phyloP scores from a whole-genome alignment of 1,139 yeast species.

The Suhomyces atakaporum region DNA sequence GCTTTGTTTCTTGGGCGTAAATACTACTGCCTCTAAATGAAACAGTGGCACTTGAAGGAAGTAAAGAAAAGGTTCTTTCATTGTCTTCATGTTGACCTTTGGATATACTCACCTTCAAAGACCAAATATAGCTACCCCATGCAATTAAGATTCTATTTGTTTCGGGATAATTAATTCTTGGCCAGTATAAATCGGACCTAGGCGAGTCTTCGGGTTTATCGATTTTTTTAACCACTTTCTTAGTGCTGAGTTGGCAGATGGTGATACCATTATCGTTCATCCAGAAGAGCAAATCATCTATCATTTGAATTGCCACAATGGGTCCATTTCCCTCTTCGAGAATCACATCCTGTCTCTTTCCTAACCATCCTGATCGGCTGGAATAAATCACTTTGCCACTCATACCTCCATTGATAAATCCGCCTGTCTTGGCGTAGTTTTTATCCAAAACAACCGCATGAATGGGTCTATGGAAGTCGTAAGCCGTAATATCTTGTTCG shows the following conservation, averaged over 20 bases:
- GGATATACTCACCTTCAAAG: constrained; percentile 51
- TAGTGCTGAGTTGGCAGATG: constrained; percentile 52
- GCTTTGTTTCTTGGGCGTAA: constrained; percentile 48
- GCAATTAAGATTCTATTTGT: constrained; percentile 71
- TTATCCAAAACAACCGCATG: constrained; percentile 83
- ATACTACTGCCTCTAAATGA: constrained; percentile 48
- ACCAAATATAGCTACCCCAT: constrained; percentile 84
- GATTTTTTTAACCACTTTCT: constrained; percentile 49
- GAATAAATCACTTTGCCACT: constrained; percentile 80
- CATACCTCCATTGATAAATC: constrained; percentile 87
- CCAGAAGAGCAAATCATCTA: constrained; percentile 75
- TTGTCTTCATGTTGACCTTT: constrained; percentile 3
- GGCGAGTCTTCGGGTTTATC: constrained; percentile 62
- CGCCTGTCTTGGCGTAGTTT: constrained; percentile 58
- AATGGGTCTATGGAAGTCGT: constrained; percentile 84
- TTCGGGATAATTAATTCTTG: constrained; percentile 70
- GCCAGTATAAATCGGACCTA: constrained; percentile 84
- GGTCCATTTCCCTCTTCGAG: constrained; percentile 70
- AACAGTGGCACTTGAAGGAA: constrained; percentile 69
- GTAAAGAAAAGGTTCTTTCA: constrained; percentile 20
- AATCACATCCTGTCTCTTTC: constrained; percentile 68
- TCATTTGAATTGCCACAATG: constrained; percentile 60
- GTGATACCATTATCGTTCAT: constrained; percentile 81
- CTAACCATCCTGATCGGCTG: constrained; percentile 77
- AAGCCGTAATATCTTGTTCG: constrained; percentile 66